These are phyloP conservation scores for Naganishia vaughanmartiniae DNA, from an alignment of 768 basidiomycete species.

Conservation along the genomic window DNA sequence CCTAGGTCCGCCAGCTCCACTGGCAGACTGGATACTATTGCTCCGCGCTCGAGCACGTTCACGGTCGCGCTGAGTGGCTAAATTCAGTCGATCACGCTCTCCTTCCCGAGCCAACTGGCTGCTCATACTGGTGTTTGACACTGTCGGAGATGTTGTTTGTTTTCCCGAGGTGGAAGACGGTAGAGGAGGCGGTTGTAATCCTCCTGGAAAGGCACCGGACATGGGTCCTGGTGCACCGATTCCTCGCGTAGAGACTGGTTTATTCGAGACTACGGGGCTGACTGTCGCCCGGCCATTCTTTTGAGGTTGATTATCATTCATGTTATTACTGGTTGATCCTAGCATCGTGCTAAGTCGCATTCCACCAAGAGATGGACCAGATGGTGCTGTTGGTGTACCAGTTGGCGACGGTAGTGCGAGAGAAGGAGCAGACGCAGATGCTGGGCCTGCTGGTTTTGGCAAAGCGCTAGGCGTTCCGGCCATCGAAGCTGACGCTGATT, in stretches of 20 bases:
- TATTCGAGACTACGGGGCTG: slow-evolving; percentile 11
- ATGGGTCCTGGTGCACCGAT: not conserved
- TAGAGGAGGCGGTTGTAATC: not conserved
- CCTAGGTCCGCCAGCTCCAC: not conserved
- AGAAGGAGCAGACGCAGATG: not conserved
- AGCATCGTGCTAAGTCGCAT: slow-evolving; percentile 15
- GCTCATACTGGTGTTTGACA: slow-evolving; percentile 2
- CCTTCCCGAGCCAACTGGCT: slow-evolving; percentile 4
- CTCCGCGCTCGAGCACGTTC: slow-evolving; percentile 9
- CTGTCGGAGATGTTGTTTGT: not conserved
- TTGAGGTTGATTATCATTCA: not conserved
- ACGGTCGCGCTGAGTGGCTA: not conserved
- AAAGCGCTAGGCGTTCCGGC: not conserved
- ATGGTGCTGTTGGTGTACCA: not conserved
- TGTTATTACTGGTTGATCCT: not conserved
- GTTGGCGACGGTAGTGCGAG: slow-evolving; percentile 20
- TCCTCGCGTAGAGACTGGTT: not conserved
- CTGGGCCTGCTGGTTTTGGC: not conserved
- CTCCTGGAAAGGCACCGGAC: not conserved
- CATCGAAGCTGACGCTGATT: not conserved
- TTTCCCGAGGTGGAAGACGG: not conserved
- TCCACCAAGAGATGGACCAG: slow-evolving; percentile 2
- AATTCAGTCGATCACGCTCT: not conserved
- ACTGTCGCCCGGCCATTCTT: slow-evolving; percentile 2
- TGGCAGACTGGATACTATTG: slow-evolving; percentile 17